Evolutionary conservation across 768 basidiomycete genomes (phyloP).

Genomic region (Boletellus sp.): DNA sequence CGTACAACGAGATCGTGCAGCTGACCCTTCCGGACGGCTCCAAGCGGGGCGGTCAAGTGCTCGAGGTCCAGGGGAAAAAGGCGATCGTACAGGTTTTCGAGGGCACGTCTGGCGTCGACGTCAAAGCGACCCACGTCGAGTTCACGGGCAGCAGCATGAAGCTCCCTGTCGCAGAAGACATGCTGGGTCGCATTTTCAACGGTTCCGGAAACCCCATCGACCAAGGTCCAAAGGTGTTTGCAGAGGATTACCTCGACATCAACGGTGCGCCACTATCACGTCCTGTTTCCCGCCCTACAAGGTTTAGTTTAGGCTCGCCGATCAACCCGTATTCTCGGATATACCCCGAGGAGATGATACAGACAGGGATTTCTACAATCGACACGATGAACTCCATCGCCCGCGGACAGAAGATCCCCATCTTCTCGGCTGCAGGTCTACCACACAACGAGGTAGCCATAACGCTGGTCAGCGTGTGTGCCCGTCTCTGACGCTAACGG

Average conservation of each 20-base stretch:
- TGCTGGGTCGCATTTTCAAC: slow-evolving; percentile 99
- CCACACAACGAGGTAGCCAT: slow-evolving; percentile 90
- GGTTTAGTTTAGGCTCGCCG: slow-evolving; percentile 68
- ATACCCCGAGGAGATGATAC: slow-evolving; percentile 99
- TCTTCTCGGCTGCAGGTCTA: slow-evolving; percentile 97
- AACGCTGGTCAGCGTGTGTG: slow-evolving; percentile 18
- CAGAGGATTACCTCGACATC: slow-evolving; percentile 98
- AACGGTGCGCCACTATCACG: slow-evolving; percentile 58
- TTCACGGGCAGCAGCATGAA: slow-evolving; percentile 99
- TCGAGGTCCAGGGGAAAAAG: slow-evolving; percentile 98
- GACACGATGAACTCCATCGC: slow-evolving; percentile 99
- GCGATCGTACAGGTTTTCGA: slow-evolving; percentile 99
- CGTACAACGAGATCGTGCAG: slow-evolving; percentile 97
- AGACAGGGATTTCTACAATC: slow-evolving; percentile 98
- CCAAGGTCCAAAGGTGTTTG: slow-evolving; percentile 97
- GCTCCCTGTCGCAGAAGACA: slow-evolving; percentile 96
- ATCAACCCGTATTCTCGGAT: slow-evolving; percentile 98
- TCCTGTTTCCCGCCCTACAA: slow-evolving; percentile 9
- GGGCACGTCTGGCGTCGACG: slow-evolving; percentile 95
- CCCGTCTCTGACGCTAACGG: slow-evolving; percentile 21
- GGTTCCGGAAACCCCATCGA: slow-evolving; percentile 98
- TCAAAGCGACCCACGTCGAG: slow-evolving; percentile 95
- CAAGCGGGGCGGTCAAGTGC: slow-evolving; percentile 93
- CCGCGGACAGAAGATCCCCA: slow-evolving; percentile 99
- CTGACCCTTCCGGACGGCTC: slow-evolving; percentile 94